A percentile compares a stretch with the other conserved stretches of the same genome.
Evolutionary conservation across 176 grass and related monocot genomes (phyloP).

Genomic region (Tillandsia fasciculata): DNA sequence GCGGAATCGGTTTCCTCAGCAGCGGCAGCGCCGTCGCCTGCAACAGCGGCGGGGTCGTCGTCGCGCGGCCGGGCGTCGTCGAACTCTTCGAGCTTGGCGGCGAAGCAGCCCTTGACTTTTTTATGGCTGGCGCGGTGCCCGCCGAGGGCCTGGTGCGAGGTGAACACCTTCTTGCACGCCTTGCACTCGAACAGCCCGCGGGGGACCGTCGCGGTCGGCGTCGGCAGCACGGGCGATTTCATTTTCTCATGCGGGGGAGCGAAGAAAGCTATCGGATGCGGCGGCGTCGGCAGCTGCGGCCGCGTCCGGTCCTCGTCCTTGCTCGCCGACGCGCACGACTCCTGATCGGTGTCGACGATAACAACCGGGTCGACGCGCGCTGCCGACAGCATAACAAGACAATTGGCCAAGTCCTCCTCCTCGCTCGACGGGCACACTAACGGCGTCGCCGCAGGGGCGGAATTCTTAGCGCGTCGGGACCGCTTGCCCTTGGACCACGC

Average conservation of each 20-base stretch:
- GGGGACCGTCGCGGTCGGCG: constrained; percentile 11
- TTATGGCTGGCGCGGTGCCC: constrained; percentile 89
- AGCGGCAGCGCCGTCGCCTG: constrained; percentile 11
- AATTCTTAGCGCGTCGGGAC: constrained; percentile 35
- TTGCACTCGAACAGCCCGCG: constrained; percentile 72
- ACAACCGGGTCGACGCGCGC: constrained; percentile 15
- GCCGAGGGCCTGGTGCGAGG: constrained; percentile 82
- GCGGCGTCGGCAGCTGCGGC: constrained; percentile 8
- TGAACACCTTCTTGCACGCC: constrained; percentile 84
- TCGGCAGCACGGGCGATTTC: neutral
- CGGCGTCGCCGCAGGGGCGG: neutral
- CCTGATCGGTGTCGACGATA: neutral
- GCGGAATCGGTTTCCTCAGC: no score
- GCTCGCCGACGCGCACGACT: constrained; percentile 13
- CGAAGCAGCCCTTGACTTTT: constrained; percentile 81
- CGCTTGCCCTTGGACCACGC: constrained; percentile 59
- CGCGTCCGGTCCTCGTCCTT: constrained; percentile 17
- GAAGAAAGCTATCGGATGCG: constrained; percentile 21
- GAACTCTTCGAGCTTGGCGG: constrained; percentile 23
- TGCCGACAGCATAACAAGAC: constrained; percentile 63
- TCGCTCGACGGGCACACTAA: constrained; percentile 19
- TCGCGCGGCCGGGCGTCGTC: neutral
- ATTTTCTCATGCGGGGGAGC: constrained; percentile 8
- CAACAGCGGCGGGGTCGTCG: neutral
- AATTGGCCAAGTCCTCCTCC: constrained; percentile 59